Evolutionary conservation across 2,329 filamentous ascomycete genomes (phyloP), one percentile per base, ranked within the genome.

Genomic region (Didymella exigua): DNA sequence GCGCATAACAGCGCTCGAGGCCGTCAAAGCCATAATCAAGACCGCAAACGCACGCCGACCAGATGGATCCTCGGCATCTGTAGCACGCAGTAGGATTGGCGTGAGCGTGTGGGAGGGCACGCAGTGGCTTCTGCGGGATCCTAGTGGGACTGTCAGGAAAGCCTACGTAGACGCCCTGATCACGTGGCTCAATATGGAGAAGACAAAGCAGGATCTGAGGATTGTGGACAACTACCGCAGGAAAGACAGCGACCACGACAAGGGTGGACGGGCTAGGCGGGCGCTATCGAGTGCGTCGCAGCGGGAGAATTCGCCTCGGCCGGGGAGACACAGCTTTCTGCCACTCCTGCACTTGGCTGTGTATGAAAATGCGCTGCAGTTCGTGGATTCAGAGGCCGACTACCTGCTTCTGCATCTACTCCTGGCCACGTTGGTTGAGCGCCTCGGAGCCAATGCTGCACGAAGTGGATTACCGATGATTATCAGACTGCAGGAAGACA

Each of bases 71-170:
- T 61, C 69, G 5, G 77, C 75, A 23, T 84, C 84, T 26, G 83
- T 95, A 46, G 85, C 86, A 5, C 84, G 92, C 59, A 90, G 89
- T 71, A 85, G 82, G 34, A 90, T 96, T 0, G 87, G 90, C 0
- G 82, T 96, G 8, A 84, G 89, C 49, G 89, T 93, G 0, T 99
- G 95, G 95, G 93, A 98, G 74, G 91, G 91, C n/a, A 96, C 93
- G 0, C 91, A 97, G 58, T 96, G 91, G 90, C 84, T 98, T 38
- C 78, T 98, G 18, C 87, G 89, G 31, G 93, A 97, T 67, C 82
- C 86, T 0, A 88, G 93, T 66, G 86, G 86, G 27, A 82, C 86
- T 27, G 92, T 98, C 29, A 86, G 93, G 49, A 88, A 88, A 70
- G 90, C 92, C 0, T 99, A 98, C 65, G 85, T 88, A 6, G 91